A percentile compares a stretch with the other conserved stretches of the same genome.
Evolutionary conservation across 192 early-diverging fungal species (phyloP).

Genomic region (Linnemannia zychae): DNA sequence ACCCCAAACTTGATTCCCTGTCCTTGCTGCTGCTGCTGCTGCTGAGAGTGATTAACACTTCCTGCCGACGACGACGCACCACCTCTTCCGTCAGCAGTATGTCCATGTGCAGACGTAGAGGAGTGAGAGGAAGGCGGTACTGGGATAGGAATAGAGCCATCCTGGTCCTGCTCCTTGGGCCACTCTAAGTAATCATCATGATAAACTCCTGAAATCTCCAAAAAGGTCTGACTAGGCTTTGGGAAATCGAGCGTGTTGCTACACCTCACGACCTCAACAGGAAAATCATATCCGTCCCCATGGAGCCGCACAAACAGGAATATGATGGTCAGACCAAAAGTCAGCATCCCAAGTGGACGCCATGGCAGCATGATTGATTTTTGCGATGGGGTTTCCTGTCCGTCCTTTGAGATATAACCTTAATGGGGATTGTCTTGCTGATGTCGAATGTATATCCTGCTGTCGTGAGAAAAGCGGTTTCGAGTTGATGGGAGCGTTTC

Average conservation of each 20-base stretch:
- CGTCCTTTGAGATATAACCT: background rate
- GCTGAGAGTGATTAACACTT: background rate
- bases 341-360: slow-evolving; percentile 46
- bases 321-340: slow-evolving; percentile 40
- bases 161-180: background rate
- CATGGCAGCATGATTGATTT: slow-evolving; percentile 32
- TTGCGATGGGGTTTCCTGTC: background rate
- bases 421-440: too few relatives aligned
- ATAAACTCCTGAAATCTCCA: slow-evolving; percentile 33
- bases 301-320: slow-evolving; percentile 49
- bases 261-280: slow-evolving; percentile 8
- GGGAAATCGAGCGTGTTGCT: slow-evolving; percentile 14
- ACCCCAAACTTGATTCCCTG: slow-evolving; percentile 8
- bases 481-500: too few relatives aligned
- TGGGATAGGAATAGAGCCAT: background rate
- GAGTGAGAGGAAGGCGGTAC: background rate
- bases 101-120: background rate
- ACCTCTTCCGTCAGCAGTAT: too few relatives aligned
- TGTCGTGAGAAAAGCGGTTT: background rate
- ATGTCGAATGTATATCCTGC: background rate
- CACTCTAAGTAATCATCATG: slow-evolving; percentile 14
- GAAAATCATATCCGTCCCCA: slow-evolving; percentile 48
- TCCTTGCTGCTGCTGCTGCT: background rate
- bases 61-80: background rate
- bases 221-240: slow-evolving; percentile 20